Evolutionary conservation across 352 stramenopile species (phyloP), one percentile per base, ranked within the genome.

Genomic region (Phytophthora meadii): DNA sequence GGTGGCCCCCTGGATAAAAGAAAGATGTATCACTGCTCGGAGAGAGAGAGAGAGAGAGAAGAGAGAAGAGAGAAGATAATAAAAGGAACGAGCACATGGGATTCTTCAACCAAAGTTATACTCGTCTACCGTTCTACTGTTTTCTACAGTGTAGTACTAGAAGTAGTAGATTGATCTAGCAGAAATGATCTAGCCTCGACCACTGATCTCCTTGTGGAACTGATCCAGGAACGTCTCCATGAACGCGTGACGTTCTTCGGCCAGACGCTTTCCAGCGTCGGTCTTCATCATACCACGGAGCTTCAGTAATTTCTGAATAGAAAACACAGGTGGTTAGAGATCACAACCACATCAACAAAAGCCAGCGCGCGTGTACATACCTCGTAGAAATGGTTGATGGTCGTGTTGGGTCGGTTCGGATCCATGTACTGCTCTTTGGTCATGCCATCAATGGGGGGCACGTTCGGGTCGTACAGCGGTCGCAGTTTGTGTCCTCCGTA

Each of bases 361-460:
- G 48, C 27, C 12, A 17, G 49, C 48, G 27, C 30, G n/a, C 30
- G 25, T 2, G 8, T 14, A 4, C 30, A 4, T 66, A 82, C 81
- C 78, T 95, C 90, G 60, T 96, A 95, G 58, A 97, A 97, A 68
- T 97, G 90, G 61, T 95, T 94, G 49, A 97, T 86, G 4, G 86
- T 95, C 19, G 84, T 84, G 24, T 74, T 82, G 42, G 72, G 61
- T 15, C 87, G 87, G 17, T 76, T 83, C 47, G 86, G 77, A 32
- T 83, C 70, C 82, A 93, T 96, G 76, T 97, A 95, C 60, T 86
- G 61, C 45, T 86, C 87, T 55, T 93, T 89, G 49, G 78, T 92
- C 65, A 97, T 76, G 27, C 77, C 71, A 9, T 79, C 64, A 10
- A 69, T 76, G 2, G 86, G 79, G 0, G 75, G 74, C 3, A 92